Evolutionary conservation across 148 eudicot genomes (phyloP), one percentile per base, ranked within the genome.

Genomic region (Vaccinium darrowii): DNA sequence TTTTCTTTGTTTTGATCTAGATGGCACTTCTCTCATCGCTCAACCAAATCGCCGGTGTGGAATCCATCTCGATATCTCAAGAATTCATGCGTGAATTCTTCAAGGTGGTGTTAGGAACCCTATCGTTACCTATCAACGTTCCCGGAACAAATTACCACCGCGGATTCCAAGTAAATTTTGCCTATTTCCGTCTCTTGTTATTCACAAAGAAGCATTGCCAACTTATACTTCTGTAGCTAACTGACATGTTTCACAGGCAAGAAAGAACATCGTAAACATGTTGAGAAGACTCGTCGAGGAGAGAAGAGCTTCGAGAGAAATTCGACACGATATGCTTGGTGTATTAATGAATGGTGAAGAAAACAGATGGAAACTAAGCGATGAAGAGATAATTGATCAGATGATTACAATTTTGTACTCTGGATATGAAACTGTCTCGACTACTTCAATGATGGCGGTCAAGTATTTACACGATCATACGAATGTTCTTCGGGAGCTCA

Each of bases 401-500:
- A 95, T 97, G 76, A 97, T 97, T 80, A 97, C 99, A 8, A 89
- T 97, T 79, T 90, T 94, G 85, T 97, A 97, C 84, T 97, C 99
- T 85, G 99, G 99, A 23, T 97, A 97, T 71, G 99, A 97, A 86
- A 97, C 99, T 74, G 98, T 97, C 71, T 95, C 98, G 47, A 97
- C 99, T 47, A 97, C 99, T 88, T 94, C 99, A 21, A 97, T 97
- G 99, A 97, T 97, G 99, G 98, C 98, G 87, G 95, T 95, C 81
- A 97, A 97, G 88, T 97, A 97, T 86, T 98, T 97, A 43, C 99
- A 95, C 89, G 99, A 97, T 86, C 99, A 97, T 84, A 98, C 98
- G 53, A 87, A 87, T 85, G 98, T 88, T 85, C 99, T 97, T 86
- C 85, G 90, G 56, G 93, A 97, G 79, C 90, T 97, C 30, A 92